These are phyloP conservation scores for Ganoderma lingzhi DNA, from an alignment of 1,284 basidiomycete species.

Conservation along the genomic window DNA sequence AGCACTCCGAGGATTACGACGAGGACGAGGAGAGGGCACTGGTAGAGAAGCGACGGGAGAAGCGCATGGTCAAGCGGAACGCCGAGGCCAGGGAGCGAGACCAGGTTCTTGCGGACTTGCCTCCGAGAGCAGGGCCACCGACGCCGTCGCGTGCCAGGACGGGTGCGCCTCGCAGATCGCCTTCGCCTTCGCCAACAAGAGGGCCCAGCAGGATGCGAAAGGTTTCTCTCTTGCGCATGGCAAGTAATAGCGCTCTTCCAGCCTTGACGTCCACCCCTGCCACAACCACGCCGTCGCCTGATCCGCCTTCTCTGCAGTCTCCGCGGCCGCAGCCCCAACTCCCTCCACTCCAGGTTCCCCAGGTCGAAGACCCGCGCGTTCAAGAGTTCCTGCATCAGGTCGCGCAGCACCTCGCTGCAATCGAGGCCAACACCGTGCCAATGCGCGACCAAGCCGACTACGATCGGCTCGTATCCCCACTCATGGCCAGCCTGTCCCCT, in stretches of 20 bases:
- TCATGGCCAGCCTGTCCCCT: conserved; percentile 26
- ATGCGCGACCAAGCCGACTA: conserved; percentile 16
- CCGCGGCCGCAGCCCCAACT: conserved; percentile 43
- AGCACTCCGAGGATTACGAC: conserved; percentile 74
- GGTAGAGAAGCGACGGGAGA: conserved; percentile 42
- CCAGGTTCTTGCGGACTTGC: conserved; percentile 42
- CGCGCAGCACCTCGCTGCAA: conserved; percentile 78
- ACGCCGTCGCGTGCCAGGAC: conserved; percentile 61
- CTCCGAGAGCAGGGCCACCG: conserved; percentile 64
- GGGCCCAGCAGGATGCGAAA: conserved; percentile 35
- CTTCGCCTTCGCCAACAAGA: conserved; percentile 28
- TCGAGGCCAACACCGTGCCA: conserved; percentile 55
- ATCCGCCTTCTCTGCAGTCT: conserved; percentile 41
- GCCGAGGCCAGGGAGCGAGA: conserved; percentile 24
- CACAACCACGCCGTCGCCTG: conserved; percentile 39
- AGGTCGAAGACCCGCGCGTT: conserved; percentile 73
- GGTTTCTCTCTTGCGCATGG: conserved; percentile 26
- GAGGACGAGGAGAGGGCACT: conserved; percentile 57
- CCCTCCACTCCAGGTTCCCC: conserved; percentile 45
- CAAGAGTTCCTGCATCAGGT: conserved; percentile 86
- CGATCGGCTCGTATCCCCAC: conserved; percentile 29
- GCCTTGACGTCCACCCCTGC: conserved; percentile 18
- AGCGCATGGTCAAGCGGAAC: conserved; percentile 32
- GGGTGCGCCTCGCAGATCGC: conserved; percentile 19
- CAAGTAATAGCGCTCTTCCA: conserved; percentile 31